These are phyloP conservation scores for Saccharomycopsis fodiens DNA, from an alignment of 805 yeast species.

Conservation along the genomic window DNA sequence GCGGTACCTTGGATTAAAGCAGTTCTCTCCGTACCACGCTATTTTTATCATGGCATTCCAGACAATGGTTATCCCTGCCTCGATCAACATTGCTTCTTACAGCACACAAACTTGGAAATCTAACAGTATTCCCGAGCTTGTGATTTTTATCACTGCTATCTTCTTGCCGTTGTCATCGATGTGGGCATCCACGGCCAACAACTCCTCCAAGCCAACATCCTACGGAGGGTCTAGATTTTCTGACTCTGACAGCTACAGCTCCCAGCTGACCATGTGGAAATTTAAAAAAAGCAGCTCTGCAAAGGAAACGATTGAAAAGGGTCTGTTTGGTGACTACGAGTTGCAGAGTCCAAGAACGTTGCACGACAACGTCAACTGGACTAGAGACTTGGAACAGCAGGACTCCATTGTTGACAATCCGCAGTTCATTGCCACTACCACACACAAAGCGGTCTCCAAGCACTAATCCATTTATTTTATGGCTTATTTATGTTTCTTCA, in stretches of 20 bases:
- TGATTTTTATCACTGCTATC: slow-evolving; percentile 55
- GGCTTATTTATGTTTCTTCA: no score
- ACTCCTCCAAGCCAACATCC: slow-evolving; percentile 33
- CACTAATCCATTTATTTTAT: no score
- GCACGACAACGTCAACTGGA: neutral
- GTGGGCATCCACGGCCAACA: slow-evolving; percentile 75
- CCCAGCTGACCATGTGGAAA: neutral
- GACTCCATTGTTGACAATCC: neutral
- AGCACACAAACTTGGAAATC: slow-evolving; percentile 29
- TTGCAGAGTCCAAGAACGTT: neutral
- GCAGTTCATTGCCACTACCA: neutral
- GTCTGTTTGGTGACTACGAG: neutral
- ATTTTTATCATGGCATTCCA: slow-evolving; percentile 76
- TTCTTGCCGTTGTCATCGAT: slow-evolving; percentile 78
- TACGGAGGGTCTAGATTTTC: slow-evolving; percentile 24
- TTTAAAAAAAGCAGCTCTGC: neutral
- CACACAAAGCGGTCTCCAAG: neutral
- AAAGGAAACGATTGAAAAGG: neutral
- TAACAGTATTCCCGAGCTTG: slow-evolving; percentile 41
- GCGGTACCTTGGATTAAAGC: slow-evolving; percentile 68
- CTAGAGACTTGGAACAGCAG: neutral
- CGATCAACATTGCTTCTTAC: slow-evolving; percentile 52
- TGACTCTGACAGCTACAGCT: slow-evolving; percentile 15
- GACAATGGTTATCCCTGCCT: slow-evolving; percentile 72
- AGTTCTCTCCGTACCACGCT: slow-evolving; percentile 76